Evolutionary conservation across 2,329 filamentous ascomycete species (phyloP).

Genomic region (Alternaria rosae): DNA sequence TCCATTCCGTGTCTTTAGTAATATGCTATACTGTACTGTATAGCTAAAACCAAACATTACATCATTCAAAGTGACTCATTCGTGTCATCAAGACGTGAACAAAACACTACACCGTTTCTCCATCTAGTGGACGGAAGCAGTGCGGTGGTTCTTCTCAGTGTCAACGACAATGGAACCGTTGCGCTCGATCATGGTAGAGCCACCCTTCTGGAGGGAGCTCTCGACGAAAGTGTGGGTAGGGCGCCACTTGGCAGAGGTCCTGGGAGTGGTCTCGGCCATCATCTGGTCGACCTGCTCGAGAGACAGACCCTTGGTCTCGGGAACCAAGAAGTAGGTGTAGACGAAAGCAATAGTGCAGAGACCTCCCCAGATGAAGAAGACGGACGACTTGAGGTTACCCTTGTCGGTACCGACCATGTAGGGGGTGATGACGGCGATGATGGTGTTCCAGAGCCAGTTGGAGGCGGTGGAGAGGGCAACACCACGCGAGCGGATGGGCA

Average conservation of each 20-base stretch:
- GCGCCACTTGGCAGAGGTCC: conserved; percentile 74
- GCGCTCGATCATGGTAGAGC: not conserved
- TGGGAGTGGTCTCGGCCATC: conserved; percentile 82
- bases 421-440: conserved; percentile 63
- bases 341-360: conserved; percentile 62
- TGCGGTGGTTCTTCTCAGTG: conserved; percentile 3
- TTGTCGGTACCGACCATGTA: conserved; percentile 73
- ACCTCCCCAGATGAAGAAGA: conserved; percentile 54
- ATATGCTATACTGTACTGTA: not conserved
- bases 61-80: not conserved
- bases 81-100: not conserved
- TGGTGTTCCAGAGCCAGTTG: conserved; percentile 71
- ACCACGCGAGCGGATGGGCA: conserved; percentile 58
- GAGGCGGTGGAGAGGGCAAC: conserved; percentile 85
- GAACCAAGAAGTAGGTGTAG: conserved; percentile 78
- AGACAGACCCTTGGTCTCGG: conserved; percentile 78
- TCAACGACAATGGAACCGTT: not conserved
- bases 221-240: conserved; percentile 1
- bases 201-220: conserved; percentile 1
- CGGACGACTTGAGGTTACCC: conserved; percentile 65
- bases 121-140: conserved; percentile 2
- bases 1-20: not conserved
- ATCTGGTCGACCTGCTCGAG: conserved; percentile 82
- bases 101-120: not conserved
- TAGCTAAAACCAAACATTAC: conserved; percentile 1